Base-by-base conservation (phyloP, 768 basidiomycete genomes). In the Tulasnella sp. region DNA sequence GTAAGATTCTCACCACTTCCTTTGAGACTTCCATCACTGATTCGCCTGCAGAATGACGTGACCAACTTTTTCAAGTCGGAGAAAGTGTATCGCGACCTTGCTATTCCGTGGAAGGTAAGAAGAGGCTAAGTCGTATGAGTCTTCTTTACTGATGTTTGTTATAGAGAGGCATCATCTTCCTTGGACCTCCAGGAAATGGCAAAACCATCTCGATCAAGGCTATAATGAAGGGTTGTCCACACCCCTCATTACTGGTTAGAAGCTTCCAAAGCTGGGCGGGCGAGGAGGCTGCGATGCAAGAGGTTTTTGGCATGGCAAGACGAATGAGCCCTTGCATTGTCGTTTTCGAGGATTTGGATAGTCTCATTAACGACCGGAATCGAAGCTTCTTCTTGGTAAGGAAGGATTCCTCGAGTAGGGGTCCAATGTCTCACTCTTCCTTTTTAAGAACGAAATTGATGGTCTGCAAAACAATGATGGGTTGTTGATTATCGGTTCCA, bases 141-240 rank as follows among this genome's bases (percentile, higher is more conserved):
- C 24, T 12, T 20, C 25, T 19, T 19, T 20, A 37, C 20, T 33
- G 4, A 16, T 31, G 6, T 43, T 16, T 20, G 34, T 22, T 51
- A 13, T 54, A 88, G 81, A 78, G 86, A 53, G 87, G 86, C 25
- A 62, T 89, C 54, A 86, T 90, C 60, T 72, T 90, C 73, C 71
- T 80, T 54, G 88, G 88, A 1, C 81, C 85, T n/a, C 82, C 57
- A 75, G 85, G 86, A 5, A 88, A 89, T 56, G 87, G 87, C 5
- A 87, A 86, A 63, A 85, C 83, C 0, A 86, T 88, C 65, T 83
- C 74, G 48, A 66, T 91, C 59, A 88, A 86, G 62, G 78, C 76
- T 7, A 77, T 89, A 55, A 88, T 89, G 80, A 84, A 80, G 62
- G 19, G 69, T 68, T 49, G 81, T 77, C 0, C 79, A 79, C 56